Conservation (phyloP, 2,329 filamentous ascomycete genomes). For the Diaporthe sp. region DNA sequence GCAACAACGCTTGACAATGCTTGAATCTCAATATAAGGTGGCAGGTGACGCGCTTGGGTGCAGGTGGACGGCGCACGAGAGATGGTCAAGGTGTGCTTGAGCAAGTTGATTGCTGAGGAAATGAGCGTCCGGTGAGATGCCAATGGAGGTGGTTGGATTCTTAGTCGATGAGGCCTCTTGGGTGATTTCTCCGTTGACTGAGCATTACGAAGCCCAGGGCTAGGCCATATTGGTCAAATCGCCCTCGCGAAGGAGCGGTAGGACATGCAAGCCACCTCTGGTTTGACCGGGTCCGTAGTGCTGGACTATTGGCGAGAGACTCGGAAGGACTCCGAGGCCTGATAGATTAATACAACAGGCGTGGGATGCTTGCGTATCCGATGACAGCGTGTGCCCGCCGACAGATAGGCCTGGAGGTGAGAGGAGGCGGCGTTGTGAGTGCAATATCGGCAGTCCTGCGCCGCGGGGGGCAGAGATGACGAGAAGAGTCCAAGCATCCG, state of each 20-base stretch:
- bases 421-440: slow-evolving; percentile 14
- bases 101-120: slow-evolving; percentile 28
- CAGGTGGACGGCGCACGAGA: not conserved
- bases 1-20: not conserved
- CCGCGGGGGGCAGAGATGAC: slow-evolving; percentile 5
- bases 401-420: not conserved
- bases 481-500: slow-evolving; percentile 25
- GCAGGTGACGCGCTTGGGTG: not conserved
- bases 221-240: slow-evolving; percentile 18
- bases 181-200: slow-evolving; percentile 25
- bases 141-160: slow-evolving; percentile 12
- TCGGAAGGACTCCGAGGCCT: slow-evolving; percentile 23
- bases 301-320: slow-evolving; percentile 18
- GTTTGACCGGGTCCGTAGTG: slow-evolving; percentile 14
- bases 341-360: slow-evolving; percentile 19
- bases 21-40: not conserved
- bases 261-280: slow-evolving; percentile 28
- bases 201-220: slow-evolving; percentile 19
- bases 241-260: slow-evolving; percentile 23
- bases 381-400: not conserved
- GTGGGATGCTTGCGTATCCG: slow-evolving; percentile 10
- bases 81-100: slow-evolving; percentile 12
- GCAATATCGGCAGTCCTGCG: slow-evolving; percentile 30
- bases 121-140: slow-evolving; percentile 15
- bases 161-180: slow-evolving; percentile 24